Evolutionary conservation across 2,329 filamentous ascomycete genomes (phyloP), one percentile per base, ranked within the genome.

Genomic region (Colletotrichum sp.): DNA sequence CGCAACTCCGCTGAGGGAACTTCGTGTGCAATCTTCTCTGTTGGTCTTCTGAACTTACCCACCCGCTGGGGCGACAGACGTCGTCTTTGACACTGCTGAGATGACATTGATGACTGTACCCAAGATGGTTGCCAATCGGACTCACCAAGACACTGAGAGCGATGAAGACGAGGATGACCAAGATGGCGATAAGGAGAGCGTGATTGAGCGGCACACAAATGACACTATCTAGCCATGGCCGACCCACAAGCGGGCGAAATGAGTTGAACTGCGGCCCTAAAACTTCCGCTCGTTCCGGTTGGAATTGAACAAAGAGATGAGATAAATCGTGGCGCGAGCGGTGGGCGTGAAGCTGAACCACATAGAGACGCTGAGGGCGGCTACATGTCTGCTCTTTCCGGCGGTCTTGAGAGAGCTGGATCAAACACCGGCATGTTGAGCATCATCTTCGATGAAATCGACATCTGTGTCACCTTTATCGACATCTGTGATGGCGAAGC

Each of bases 401-500:
- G 68, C 64, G 5, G 69, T 71, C 55, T 71, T 67, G 6, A 65
- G 59, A 13, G 76, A 72, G 44, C 72, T 77, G 15, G 44, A 72
- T 55, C 63, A 62, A 8, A 57, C 60, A n/a, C 74, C 52, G 16
- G 62, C 60, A 15, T 64, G 18, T 15, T 78, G 72, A 10, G 75
- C 80, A 44, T 81, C 79, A 12, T 82, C 81, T 52, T 79, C 76
- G 12, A 78, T 67, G 13, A 79, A 74, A 26, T 83, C 82, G 12
- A 85, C 86, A 71, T 92, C 60, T 18, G 55, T 55, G 44, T 67
- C 39, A 52, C 64, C 44, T 52, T 52, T 28, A 28, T 28, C 28
- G 9, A 21, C 49, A 16, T 52, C 59, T 13, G 55, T 30, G n/a
- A 28, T 28, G 28, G 28, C 28, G 28, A 28, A 28, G 28, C 28